Base-by-base conservation (phyloP, 345 rosid species). In the Durio zibethinus region DNA sequence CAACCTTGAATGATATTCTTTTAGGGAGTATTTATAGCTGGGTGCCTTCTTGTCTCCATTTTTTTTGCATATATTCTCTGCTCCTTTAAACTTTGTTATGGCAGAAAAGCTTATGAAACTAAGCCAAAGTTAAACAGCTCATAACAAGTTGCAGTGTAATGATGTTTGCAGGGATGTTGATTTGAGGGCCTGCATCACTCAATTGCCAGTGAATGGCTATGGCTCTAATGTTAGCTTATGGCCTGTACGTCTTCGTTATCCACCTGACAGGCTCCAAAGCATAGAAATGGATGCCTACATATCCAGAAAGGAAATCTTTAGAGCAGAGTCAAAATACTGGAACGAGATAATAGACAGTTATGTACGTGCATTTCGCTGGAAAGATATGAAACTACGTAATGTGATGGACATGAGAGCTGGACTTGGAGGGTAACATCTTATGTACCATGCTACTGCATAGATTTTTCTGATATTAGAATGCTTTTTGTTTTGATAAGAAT, bases 401-500 rank as follows among this genome's bases (percentile, higher is more conserved):
- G 93, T 88, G 74, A 73, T 89, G 74, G 95, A 89, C 83, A 89
- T 89, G 93, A 89, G 78, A 81, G 92, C 93, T 82, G 90, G 89
- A 76, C 85, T 85, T 60, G 91, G 95, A 85, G 93, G 95, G 95
- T 91, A 88, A 27, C 33, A 1, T 68, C 36, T 72, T 67, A 31
- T 20, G 23, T 48, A 70, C 48, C 25, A 23, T 20, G 43, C 7
- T 33, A 47, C 21, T 57, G 40, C 73, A 31, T 61, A 40, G 27
- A 14, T 35, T 62, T 38, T 57, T 66, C 64, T 54, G 12, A 66
- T 60, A 59, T 48, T 35, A 20, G 10, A 61, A 27, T 62, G 10
- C 40, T 27, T 40, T 23, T 29, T 8, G 10, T 56, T 53, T 36
- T 40, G 31, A 27, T 4, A 57, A 40, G 67, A 54, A 59, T 40